Conservation (phyloP, 768 basidiomycete species). For the Cystofilobasidium capitatum region DNA sequence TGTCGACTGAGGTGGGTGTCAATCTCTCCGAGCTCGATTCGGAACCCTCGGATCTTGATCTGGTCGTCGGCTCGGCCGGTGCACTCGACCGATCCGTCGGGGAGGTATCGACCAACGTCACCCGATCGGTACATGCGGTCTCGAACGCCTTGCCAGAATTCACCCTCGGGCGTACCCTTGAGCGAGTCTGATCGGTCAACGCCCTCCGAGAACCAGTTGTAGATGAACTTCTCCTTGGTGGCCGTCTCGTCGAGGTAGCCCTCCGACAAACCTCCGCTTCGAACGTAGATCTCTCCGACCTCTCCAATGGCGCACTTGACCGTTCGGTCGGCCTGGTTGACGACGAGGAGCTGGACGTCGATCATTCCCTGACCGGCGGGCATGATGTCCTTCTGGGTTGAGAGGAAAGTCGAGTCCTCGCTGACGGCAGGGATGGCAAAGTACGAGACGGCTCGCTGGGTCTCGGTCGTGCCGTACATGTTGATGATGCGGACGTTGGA, state of each 20-base stretch:
- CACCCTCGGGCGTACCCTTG: conserved; percentile 47
- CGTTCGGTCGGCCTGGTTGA: conserved; percentile 76
- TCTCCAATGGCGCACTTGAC: conserved; percentile 88
- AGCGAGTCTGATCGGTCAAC: conserved; percentile 60
- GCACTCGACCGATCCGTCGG: conserved; percentile 88
- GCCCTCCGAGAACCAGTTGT: conserved; percentile 70
- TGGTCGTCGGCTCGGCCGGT: conserved; percentile 96
- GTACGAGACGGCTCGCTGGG: conserved; percentile 96
- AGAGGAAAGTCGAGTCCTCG: conserved; percentile 77
- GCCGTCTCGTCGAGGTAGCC: conserved; percentile 80
- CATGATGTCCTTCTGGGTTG: conserved; percentile 93
- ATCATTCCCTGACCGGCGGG: conserved; percentile 96
- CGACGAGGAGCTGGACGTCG: conserved; percentile 91
- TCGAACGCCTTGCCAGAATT: conserved; percentile 86
- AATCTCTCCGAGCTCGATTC: conserved; percentile 96
- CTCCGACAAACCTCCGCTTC: conserved; percentile 89
- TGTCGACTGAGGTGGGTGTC: conserved; percentile 92
- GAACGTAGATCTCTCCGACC: conserved; percentile 96
- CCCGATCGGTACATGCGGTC: conserved; percentile 98
- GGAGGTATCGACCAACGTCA: conserved; percentile 87
- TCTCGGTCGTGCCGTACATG: conserved; percentile 99
- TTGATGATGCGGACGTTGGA: conserved; percentile 89
- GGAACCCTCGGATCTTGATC: conserved; percentile 97
- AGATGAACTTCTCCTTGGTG: conserved; percentile 81
- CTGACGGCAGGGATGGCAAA: conserved; percentile 79